These are phyloP conservation scores for Geum urbanum DNA, from an alignment of 306 rosid genomes.

Conservation along the genomic window DNA sequence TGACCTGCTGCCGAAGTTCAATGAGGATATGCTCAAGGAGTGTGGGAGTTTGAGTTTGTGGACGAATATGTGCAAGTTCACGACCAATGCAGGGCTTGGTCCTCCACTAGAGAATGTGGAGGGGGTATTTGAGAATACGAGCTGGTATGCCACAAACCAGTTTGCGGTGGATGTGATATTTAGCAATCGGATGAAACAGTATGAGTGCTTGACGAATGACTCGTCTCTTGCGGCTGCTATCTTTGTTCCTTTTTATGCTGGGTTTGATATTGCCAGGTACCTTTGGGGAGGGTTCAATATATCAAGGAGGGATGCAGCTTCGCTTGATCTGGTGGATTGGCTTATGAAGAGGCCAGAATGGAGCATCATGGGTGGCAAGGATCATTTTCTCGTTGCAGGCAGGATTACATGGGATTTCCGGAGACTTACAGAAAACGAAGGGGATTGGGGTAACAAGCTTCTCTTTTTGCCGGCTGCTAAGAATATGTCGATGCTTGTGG, in stretches of 20 bases:
- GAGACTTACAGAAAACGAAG: slow-evolving; percentile 63
- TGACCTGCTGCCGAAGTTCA: slow-evolving; percentile 81
- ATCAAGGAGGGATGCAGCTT: slow-evolving; percentile 84
- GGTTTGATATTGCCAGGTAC: slow-evolving; percentile 84
- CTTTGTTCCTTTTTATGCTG: slow-evolving; percentile 95
- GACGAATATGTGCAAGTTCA: slow-evolving; percentile 98
- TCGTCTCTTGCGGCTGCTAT: slow-evolving; percentile 85
- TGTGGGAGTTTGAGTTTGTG: slow-evolving; percentile 78
- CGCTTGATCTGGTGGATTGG: slow-evolving; percentile 84
- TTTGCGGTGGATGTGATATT: slow-evolving; percentile 94
- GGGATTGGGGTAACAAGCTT: slow-evolving; percentile 93
- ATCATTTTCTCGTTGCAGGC: slow-evolving; percentile 95
- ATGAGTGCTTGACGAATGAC: slow-evolving; percentile 79
- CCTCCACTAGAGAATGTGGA: slow-evolving; percentile 91
- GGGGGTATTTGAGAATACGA: slow-evolving; percentile 77
- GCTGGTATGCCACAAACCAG: slow-evolving; percentile 97
- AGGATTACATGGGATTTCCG: slow-evolving; percentile 98
- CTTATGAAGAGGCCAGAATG: slow-evolving; percentile 93
- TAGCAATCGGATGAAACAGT: slow-evolving; percentile 90
- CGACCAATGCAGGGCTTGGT: slow-evolving; percentile 89
- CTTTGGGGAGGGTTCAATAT: slow-evolving; percentile 94
- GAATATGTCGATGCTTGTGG: slow-evolving; percentile 99
- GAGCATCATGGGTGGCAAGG: slow-evolving; percentile 80
- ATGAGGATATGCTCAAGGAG: slow-evolving; percentile 91
- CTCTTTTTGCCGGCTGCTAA: slow-evolving; percentile 86